Evolutionary conservation across 306 rosid genomes (phyloP), one percentile per base, ranked within the genome.

Genomic region (Cicer bijugum): DNA sequence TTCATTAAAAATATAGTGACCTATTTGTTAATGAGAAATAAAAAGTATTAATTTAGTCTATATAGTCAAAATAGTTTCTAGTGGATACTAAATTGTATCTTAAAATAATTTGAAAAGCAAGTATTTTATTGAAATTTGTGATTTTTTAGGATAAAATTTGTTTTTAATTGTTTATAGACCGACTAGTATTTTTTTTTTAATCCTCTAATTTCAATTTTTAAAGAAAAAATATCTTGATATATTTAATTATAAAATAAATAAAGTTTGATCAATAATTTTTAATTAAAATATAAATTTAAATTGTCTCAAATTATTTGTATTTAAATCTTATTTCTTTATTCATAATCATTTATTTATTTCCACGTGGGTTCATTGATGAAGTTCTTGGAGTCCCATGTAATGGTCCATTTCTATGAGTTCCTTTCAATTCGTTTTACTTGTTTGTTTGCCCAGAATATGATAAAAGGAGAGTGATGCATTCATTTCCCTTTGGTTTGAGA

Each of bases 361-460:
- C 63, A 83, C 39, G 67, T 80, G 77, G 76, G 60, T 20, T 64
- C 40, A 59, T 6, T 14, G 58, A 67, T 66, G 57, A 16, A 12
- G 59, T 58, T 72, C 55, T 19, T 45, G 52, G 56, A 28, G 67
- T 16, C 58, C 67, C 59, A 74, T 71, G 47, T 67, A 48, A 28
- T 40, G 14, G 68, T 39, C 5, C 1, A 43, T 12, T 20, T 39
- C 12, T 3, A 65, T 12, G 20, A 33, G 64, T 45, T 60, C 9
- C 4, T 71, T 58, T 47, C 84, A 61, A 6, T 51, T 64, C 11
- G 67, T 57, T 67, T 71, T 38, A 8, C 67, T 65, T 75, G 66
- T 71, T 66, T 71, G 76, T 71, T 72, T 67, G 78, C 73, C 64
- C 77, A 51, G 69, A 52, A 43, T 52, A 52, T 74, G 68, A 56